Evolutionary conservation across 2,329 filamentous ascomycete genomes (phyloP).

Genomic region (Scedosporium dehoogii): DNA sequence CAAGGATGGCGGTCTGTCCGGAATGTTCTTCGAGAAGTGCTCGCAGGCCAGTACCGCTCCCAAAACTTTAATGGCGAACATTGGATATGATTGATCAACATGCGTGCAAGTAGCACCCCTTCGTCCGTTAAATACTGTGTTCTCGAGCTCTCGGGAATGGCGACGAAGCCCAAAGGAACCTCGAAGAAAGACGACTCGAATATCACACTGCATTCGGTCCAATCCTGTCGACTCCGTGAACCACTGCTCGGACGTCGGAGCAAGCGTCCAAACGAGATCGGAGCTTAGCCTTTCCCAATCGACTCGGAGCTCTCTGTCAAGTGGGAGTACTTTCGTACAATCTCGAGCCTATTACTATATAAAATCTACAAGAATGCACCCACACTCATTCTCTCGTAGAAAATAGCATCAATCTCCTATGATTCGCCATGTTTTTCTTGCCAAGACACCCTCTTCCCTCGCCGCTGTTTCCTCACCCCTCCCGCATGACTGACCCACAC

Average conservation of each 20-base stretch:
- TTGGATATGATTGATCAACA: background rate
- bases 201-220: background rate
- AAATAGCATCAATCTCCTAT: background rate
- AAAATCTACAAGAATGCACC: background rate
- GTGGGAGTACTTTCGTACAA: background rate
- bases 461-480: background rate
- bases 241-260: background rate
- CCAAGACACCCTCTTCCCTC: background rate
- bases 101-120: background rate
- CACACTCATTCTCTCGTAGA: background rate
- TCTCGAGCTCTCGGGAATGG: background rate
- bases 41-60: background rate
- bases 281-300: background rate
- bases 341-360: background rate
- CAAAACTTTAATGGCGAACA: too few species aligned
- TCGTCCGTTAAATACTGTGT: background rate
- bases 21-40: background rate
- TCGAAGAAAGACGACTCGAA: too few species aligned
- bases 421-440: background rate
- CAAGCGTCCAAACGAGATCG: background rate
- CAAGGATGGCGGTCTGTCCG: background rate
- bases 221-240: background rate
- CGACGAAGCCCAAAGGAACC: background rate
- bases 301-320: background rate
- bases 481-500: background rate